These are phyloP conservation scores for Aspergillus steynii DNA, from an alignment of 495 filamentous ascomycete species.

Conservation along the genomic window DNA sequence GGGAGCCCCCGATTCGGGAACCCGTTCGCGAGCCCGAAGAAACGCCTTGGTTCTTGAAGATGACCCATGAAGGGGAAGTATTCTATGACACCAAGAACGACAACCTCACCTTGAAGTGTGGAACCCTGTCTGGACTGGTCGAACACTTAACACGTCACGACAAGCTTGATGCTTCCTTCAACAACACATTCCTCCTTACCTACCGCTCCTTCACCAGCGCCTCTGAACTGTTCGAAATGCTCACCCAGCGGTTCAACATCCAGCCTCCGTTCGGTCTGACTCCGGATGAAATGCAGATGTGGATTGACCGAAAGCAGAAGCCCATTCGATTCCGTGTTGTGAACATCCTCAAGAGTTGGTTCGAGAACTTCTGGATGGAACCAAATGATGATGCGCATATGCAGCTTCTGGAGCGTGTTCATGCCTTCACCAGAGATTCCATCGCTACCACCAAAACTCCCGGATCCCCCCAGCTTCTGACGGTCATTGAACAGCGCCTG, in stretches of 20 bases:
- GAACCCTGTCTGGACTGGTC: slow-evolving; percentile 85
- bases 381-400: slow-evolving; percentile 77
- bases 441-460: slow-evolving; percentile 91
- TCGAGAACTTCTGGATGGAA: slow-evolving; percentile 99
- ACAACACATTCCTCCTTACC: slow-evolving; percentile 95
- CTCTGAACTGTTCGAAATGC: slow-evolving; percentile 85
- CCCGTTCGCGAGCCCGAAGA: slow-evolving; percentile 64
- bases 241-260: slow-evolving; percentile 86
- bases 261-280: slow-evolving; percentile 87
- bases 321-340: slow-evolving; percentile 93
- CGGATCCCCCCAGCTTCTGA: slow-evolving; percentile 76
- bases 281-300: slow-evolving; percentile 74
- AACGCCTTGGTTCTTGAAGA: slow-evolving; percentile 76
- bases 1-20: slow-evolving; percentile 41
- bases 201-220: slow-evolving; percentile 94
- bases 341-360: slow-evolving; percentile 97
- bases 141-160: slow-evolving; percentile 96
- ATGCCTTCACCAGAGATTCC: slow-evolving; percentile 86
- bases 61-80: slow-evolving; percentile 89
- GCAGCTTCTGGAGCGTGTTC: slow-evolving; percentile 81
- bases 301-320: slow-evolving; percentile 93
- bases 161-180: slow-evolving; percentile 91
- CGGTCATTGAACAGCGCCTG: slow-evolving; percentile 82
- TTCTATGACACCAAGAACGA: slow-evolving; percentile 80
- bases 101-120: slow-evolving; percentile 76